These are phyloP conservation scores for Cytospora leucostoma DNA, from an alignment of 2,329 filamentous ascomycete genomes.

Conservation along the genomic window DNA sequence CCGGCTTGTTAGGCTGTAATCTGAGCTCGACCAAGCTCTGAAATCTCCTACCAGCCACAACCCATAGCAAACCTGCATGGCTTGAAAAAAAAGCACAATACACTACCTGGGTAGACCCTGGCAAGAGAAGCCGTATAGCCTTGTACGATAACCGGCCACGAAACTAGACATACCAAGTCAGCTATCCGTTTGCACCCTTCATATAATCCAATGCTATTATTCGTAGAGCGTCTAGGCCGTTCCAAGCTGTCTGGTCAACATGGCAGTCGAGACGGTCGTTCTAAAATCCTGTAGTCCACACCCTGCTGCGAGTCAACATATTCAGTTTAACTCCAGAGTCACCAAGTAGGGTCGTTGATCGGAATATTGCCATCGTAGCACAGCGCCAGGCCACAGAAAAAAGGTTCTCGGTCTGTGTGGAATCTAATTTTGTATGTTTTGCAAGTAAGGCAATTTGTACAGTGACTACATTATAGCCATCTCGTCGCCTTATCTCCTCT, in stretches of 20 bases:
- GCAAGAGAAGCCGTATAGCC: background rate
- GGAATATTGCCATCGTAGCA: background rate
- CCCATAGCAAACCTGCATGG: too few species aligned
- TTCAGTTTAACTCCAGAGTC: background rate
- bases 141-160: background rate
- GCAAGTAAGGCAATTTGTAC: constrained; percentile 3
- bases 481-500: constrained; percentile 37
- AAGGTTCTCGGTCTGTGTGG: background rate
- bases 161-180: background rate
- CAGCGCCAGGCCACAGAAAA: background rate
- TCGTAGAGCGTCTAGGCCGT: background rate
- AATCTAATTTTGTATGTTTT: constrained; percentile 25
- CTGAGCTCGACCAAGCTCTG: too few species aligned
- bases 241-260: background rate
- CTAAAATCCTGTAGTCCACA: background rate
- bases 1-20: too few species aligned
- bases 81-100: background rate
- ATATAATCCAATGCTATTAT: too few species aligned
- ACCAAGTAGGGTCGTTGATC: background rate
- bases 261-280: background rate
- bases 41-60: too few species aligned
- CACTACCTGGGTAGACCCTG: background rate
- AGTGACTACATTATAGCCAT: constrained; percentile 19
- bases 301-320: background rate
- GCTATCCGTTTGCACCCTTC: background rate